These are phyloP conservation scores for Hordeum vulgare DNA, from an alignment of 176 grass and related monocot species.

Conservation along the genomic window MorexV3_pseudomolecules_assembly NC_058521.1:195590504-195591003, in stretches of 20 bases:
- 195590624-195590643: slow-evolving; percentile 35
- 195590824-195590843: slow-evolving; percentile 16
- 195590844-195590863: slow-evolving; percentile 93
- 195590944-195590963: slow-evolving; percentile 74
- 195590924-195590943: slow-evolving; percentile 79
- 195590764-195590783: background rate
- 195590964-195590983: background rate
- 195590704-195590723: background rate
- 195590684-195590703: slow-evolving; percentile 27
- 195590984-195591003: slow-evolving; percentile 1
- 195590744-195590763: slow-evolving; percentile 1
- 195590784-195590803: background rate
- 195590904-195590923: slow-evolving; percentile 62
- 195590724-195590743: background rate
- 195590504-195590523: slow-evolving; percentile 50
- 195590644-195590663: slow-evolving; percentile 80
- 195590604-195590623: slow-evolving; percentile 43
- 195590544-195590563: slow-evolving; percentile 52
- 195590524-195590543: slow-evolving; percentile 56
- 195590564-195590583: slow-evolving; percentile 57
- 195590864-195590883: slow-evolving; percentile 74
- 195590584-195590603: slow-evolving; percentile 36
- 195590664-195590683: slow-evolving; percentile 12
- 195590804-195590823: background rate
- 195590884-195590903: slow-evolving; percentile 74